A percentile compares a stretch with the other conserved stretches of the same genome.
These are phyloP conservation scores for Melanomma pulvis-pyrius DNA, from an alignment of 495 filamentous ascomycete genomes.

Conservation along the genomic window DNA sequence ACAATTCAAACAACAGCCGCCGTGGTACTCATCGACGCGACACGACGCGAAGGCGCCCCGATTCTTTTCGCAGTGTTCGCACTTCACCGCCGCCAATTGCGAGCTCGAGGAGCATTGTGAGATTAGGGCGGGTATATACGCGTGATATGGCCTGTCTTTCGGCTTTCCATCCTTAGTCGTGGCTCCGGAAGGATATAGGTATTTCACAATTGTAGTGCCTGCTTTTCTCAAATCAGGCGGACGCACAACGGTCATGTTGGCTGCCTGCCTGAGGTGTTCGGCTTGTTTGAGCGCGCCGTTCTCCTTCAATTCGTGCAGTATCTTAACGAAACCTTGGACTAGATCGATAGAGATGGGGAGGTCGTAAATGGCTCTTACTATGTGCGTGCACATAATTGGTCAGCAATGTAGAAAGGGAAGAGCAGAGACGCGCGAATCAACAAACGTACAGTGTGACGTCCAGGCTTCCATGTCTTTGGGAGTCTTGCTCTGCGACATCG, in stretches of 20 bases:
- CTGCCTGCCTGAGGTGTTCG: neutral
- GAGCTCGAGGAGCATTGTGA: neutral
- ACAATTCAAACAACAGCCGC: neutral
- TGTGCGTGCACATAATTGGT: neutral
- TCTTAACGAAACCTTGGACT: neutral
- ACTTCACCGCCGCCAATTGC: neutral
- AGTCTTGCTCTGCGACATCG: neutral
- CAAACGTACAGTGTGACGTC: neutral
- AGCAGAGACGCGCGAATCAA: neutral
- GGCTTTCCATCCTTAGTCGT: neutral
- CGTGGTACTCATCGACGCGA: neutral
- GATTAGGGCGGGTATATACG: neutral
- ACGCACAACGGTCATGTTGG: neutral
- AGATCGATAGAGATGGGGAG: neutral
- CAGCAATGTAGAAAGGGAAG: neutral
- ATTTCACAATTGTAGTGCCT: neutral
- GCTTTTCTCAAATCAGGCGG: neutral
- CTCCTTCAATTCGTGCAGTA: neutral
- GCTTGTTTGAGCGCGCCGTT: neutral
- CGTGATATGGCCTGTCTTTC: neutral
- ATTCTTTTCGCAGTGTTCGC: neutral
- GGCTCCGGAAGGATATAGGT: neutral
- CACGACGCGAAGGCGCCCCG: neutral
- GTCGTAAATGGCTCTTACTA: neutral
- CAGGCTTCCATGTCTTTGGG: neutral